phyloP scores from a whole-genome alignment of 2,329 filamentous ascomycete species.

The Diplodia corticola region DNA sequence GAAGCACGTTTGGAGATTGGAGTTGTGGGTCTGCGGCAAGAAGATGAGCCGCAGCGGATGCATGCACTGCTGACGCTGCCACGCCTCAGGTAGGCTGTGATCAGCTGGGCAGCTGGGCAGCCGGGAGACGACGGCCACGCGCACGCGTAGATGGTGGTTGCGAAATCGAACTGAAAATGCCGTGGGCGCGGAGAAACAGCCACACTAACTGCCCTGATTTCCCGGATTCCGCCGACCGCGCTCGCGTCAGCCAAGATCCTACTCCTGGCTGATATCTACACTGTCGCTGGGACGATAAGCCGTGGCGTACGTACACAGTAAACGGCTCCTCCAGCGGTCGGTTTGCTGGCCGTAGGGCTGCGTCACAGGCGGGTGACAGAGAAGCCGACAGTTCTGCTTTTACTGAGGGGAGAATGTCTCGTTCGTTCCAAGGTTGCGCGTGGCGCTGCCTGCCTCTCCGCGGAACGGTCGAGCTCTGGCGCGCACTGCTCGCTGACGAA shows the following conservation, averaged over 20 bases:
- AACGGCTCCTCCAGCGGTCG: neutral
- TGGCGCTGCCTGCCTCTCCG: neutral
- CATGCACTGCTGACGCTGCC: constrained; percentile 2
- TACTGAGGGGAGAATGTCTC: neutral
- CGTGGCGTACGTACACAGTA: too few species aligned
- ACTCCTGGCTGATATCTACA: neutral
- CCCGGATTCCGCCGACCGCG: neutral
- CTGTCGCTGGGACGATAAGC: neutral
- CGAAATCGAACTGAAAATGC: neutral
- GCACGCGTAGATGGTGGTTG: neutral
- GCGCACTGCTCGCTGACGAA: neutral
- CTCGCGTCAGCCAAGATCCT: neutral
- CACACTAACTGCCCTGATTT: neutral
- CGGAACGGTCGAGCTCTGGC: neutral
- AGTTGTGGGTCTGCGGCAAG: constrained; percentile 6
- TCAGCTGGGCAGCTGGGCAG: constrained; percentile 9
- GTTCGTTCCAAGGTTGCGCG: neutral
- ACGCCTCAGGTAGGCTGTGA: constrained; percentile 5
- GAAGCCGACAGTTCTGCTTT: neutral
- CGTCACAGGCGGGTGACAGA: neutral
- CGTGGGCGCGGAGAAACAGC: constrained; percentile 10
- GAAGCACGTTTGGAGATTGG: neutral
- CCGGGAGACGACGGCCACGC: neutral
- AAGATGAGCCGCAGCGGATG: constrained; percentile 14
- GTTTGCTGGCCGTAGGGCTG: neutral